Conservation (phyloP, 139 green algal genomes). For the Haematococcus sp. region DNA sequence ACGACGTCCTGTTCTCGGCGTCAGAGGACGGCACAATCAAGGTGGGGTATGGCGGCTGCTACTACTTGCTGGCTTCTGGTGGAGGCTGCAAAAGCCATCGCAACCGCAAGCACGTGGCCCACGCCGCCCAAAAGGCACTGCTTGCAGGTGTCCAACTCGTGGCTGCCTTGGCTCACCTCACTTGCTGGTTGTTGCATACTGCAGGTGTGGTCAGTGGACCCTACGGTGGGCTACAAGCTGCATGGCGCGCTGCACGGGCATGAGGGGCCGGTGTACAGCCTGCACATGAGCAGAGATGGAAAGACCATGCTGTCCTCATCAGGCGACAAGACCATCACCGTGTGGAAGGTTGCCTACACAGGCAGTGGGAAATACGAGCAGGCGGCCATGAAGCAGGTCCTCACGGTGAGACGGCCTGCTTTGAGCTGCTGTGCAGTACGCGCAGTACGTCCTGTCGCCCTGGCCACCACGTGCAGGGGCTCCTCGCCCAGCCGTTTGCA, state of each 20-base stretch:
- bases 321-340: conserved; percentile 9
- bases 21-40: conserved; percentile 7
- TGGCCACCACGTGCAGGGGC: no score
- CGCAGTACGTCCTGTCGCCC: no score
- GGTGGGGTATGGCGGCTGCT: not conserved
- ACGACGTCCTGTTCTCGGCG: not conserved
- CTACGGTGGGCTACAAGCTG: not conserved
- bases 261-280: conserved; percentile 1
- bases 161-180: no score
- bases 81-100: no score
- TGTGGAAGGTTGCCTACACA: not conserved
- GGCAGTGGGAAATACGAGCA: not conserved
- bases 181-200: no score
- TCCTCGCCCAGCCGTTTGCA: no score
- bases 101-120: no score
- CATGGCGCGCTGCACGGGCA: not conserved
- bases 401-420: no score
- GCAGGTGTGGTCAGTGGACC: not conserved
- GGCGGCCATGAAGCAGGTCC: not conserved
- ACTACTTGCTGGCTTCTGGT: no score
- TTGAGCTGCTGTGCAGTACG: no score
- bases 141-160: no score
- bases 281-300: conserved; percentile 1
- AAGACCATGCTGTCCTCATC: conserved; percentile 2
- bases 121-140: no score